A percentile compares a stretch with the other conserved stretches of the same genome.
Evolutionary conservation across 106 monocot species (phyloP).

Genomic region (Allium cepa): DNA sequence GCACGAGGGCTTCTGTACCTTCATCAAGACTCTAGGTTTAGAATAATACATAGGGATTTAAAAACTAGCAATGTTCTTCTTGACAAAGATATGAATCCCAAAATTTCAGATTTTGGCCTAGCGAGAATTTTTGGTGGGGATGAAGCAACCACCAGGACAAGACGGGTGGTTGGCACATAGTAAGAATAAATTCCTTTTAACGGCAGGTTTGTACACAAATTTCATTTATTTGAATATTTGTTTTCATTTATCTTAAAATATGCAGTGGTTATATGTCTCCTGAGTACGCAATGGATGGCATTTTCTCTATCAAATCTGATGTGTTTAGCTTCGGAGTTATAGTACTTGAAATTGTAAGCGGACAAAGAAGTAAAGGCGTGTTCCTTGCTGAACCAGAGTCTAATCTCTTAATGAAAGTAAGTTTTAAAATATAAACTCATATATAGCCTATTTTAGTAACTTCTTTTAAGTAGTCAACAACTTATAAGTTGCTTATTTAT

Average conservation of each 20-base stretch:
- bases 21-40: constrained; percentile 25
- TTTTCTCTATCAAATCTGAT: constrained; percentile 4
- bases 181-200: neutral
- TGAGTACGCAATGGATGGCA: neutral
- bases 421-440: neutral
- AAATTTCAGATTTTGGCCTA: constrained; percentile 30
- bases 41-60: constrained; percentile 24
- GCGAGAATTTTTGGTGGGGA: constrained; percentile 23
- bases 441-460: too few relatives aligned
- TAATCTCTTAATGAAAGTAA: neutral
- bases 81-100: constrained; percentile 22
- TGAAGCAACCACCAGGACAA: constrained; percentile 3
- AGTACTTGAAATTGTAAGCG: constrained; percentile 3
- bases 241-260: neutral
- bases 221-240: neutral
- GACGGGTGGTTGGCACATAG: constrained; percentile 15
- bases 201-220: neutral
- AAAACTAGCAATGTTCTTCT: constrained; percentile 19
- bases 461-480: too few relatives aligned
- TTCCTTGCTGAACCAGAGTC: neutral
- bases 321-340: constrained; percentile 5
- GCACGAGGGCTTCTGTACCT: constrained; percentile 24
- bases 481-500: too few relatives aligned
- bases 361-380: neutral
- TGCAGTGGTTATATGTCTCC: constrained; percentile 8